These are phyloP conservation scores for Entomortierella chlamydospora DNA, from an alignment of 192 early-diverging fungal species.

Conservation along the genomic window DNA sequence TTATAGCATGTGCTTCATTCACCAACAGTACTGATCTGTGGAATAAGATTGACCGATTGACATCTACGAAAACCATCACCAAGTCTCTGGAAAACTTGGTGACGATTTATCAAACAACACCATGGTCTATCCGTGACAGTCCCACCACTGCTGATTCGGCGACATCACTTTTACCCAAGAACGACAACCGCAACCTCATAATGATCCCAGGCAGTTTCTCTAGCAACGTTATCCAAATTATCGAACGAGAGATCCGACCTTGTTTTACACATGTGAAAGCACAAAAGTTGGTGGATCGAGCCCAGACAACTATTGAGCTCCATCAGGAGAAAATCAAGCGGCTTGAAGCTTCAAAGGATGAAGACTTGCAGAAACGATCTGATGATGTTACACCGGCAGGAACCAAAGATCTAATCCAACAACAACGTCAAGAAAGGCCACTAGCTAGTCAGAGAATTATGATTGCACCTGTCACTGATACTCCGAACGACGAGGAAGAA, in stretches of 20 bases:
- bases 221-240: constrained; percentile 33
- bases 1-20: constrained; percentile 44
- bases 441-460: constrained; percentile 1
- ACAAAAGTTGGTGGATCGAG: constrained; percentile 20
- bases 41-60: constrained; percentile 4
- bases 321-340: constrained; percentile 23
- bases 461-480: constrained; percentile 34
- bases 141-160: no score
- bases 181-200: background rate
- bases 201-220: constrained; percentile 37
- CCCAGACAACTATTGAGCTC: constrained; percentile 13
- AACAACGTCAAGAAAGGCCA: background rate
- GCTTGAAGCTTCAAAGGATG: background rate
- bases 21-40: constrained; percentile 36
- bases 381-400: background rate
- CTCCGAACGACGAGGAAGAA: constrained; percentile 40
- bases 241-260: constrained; percentile 34
- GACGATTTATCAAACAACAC: constrained; percentile 15
- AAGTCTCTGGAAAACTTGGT: constrained; percentile 15
- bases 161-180: background rate
- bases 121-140: constrained; percentile 11
- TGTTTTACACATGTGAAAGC: constrained; percentile 35
- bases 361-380: background rate
- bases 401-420: background rate
- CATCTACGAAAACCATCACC: background rate